These are phyloP conservation scores for Acidomyces sp. DNA, from an alignment of 495 filamentous ascomycete species.

Conservation along the genomic window DNA sequence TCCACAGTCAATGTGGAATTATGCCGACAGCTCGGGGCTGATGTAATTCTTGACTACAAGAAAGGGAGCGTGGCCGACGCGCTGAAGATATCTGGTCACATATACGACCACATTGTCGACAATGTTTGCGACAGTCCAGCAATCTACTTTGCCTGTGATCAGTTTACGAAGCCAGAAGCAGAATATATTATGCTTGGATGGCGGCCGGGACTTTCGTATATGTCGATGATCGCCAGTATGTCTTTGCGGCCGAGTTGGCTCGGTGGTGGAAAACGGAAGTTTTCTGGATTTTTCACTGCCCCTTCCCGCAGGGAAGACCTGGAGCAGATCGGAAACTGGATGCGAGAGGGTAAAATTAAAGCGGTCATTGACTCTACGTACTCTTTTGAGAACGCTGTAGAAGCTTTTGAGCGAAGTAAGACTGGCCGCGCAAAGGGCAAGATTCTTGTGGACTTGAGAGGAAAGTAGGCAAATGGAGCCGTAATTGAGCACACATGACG, in stretches of 20 bases:
- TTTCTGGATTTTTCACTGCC: constrained; percentile 15
- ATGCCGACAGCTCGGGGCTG: constrained; percentile 47
- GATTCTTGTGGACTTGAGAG: constrained; percentile 52
- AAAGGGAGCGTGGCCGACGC: constrained; percentile 35
- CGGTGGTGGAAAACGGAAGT: not conserved
- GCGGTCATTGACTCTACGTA: constrained; percentile 47
- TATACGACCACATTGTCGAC: constrained; percentile 37
- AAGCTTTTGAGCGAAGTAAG: constrained; percentile 52
- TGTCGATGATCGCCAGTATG: not conserved
- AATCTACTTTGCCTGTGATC: not conserved
- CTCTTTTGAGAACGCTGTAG: constrained; percentile 48
- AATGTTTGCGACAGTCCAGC: not conserved
- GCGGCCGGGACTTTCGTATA: not conserved
- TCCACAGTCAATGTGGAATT: constrained; percentile 24
- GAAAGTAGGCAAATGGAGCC: too few relatives aligned
- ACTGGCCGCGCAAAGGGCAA: constrained; percentile 52
- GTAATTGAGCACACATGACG: too few relatives aligned
- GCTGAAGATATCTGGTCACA: constrained; percentile 34
- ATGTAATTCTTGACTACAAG: constrained; percentile 60
- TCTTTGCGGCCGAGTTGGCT: not conserved
- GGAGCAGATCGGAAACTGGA: constrained; percentile 42
- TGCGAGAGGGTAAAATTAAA: constrained; percentile 48
- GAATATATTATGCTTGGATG: not conserved
- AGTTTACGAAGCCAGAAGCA: not conserved
- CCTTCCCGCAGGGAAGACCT: constrained; percentile 38